Evolutionary conservation across 176 grass and related monocot genomes (phyloP), one percentile per base, ranked within the genome.

Genomic region (Zoysia japonica): DNA sequence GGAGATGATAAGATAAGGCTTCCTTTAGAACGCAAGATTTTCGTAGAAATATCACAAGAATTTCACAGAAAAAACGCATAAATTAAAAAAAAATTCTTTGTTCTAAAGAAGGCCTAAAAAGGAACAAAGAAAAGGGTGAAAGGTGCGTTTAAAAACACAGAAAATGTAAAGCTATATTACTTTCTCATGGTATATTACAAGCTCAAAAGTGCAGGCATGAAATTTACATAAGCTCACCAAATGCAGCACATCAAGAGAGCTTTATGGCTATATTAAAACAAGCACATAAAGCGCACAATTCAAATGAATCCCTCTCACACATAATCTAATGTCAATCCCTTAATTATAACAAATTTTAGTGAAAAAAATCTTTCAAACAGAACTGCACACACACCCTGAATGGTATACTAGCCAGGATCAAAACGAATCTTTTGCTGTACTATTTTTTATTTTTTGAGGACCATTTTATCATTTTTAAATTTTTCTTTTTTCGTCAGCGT

Each of bases 181-280:
- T 80, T 80, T 88, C 47, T 80, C 41, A 73, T 85, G 54, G 46
- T 76, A 75, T 84, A 80, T 80, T 9, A 81, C 72, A 76, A 54
- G 66, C 44, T 54, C 14, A 78, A 70, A 75, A 76, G 61, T 42
- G 15, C 41, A 81, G 56, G 72, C 37, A 81, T 52, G 54, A 40
- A 77, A 72, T 78, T 72, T 61, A 61, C 44, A 85, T 77, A 46
- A 54, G 9, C 56, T 77, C 72, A 67, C 65, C 67, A 42, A 80
- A 88, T 84, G 80, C 80, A 79, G 46, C 51, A 83, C 71, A 20
- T 15, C 37, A 78, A 38, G 11, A 75, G 59, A 78, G 78, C 60
- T 67, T 89, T 76, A 72, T 85, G 61, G 67, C 83, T 73, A 89
- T 85, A 78, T 82, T 82, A 82, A 89, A 85, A 89, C 75, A 85